A percentile compares a stretch with the other conserved stretches of the same genome.
phyloP scores from a whole-genome alignment of 768 basidiomycete species.

The Lentinula sp. region DNA sequence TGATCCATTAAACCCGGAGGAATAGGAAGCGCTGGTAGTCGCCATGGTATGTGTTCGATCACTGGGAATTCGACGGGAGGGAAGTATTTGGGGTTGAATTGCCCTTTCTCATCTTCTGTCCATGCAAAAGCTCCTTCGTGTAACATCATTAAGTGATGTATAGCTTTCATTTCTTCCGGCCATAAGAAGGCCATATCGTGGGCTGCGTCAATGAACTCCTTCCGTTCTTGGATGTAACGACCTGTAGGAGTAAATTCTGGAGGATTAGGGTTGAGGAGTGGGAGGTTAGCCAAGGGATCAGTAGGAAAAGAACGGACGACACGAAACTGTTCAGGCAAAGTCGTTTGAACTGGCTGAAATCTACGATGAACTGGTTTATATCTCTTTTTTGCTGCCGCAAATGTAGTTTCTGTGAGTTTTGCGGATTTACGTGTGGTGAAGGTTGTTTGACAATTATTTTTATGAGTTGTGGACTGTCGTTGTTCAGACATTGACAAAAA shows the following conservation, averaged over 20 bases:
- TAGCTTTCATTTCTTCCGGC: background rate
- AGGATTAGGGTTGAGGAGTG: slow-evolving; percentile 1
- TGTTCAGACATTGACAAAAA: too few relatives aligned
- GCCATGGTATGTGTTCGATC: background rate
- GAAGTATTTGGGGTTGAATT: slow-evolving; percentile 15
- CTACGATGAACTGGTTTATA: slow-evolving; percentile 17
- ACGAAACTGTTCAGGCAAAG: slow-evolving; percentile 14
- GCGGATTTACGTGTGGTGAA: background rate
- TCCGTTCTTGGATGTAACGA: background rate
- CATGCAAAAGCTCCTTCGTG: slow-evolving; percentile 17
- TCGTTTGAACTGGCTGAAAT: slow-evolving; percentile 9
- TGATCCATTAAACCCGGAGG: slow-evolving; percentile 9
- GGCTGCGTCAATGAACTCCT: background rate
- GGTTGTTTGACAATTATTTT: background rate
- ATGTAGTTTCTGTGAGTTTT: background rate
- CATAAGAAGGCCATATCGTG: background rate
- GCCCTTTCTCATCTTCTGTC: slow-evolving; percentile 18
- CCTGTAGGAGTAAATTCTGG: slow-evolving; percentile 1
- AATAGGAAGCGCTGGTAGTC: slow-evolving; percentile 10
- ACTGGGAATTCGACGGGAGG: slow-evolving; percentile 11
- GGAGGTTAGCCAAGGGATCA: slow-evolving; percentile 8
- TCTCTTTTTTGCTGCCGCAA: slow-evolving; percentile 8
- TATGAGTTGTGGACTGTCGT: too few relatives aligned
- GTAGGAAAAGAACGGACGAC: slow-evolving; percentile 10
- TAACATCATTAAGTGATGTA: slow-evolving; percentile 2